phyloP scores from a whole-genome alignment of 805 yeast genomes.

The Saccharomycopsis sp. region DNA sequence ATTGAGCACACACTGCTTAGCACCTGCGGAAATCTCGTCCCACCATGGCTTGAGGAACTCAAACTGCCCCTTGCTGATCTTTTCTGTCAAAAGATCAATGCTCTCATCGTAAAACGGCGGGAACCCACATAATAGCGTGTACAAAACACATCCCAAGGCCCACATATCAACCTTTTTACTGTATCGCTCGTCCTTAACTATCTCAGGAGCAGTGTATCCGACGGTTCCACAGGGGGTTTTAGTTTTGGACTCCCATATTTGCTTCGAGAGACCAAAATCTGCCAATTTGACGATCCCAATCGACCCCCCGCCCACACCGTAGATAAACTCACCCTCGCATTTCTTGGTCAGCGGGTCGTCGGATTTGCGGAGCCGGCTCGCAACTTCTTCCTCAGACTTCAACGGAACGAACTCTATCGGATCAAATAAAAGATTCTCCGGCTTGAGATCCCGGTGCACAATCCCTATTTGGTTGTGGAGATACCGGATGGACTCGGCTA shows the following conservation, averaged over 20 bases:
- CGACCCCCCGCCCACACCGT: constrained; percentile 54
- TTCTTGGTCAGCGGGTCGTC: constrained; percentile 25
- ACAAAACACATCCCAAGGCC: constrained; percentile 67
- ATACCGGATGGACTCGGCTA: constrained; percentile 62
- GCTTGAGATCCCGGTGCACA: constrained; percentile 79
- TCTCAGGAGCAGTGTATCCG: constrained; percentile 72
- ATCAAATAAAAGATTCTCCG: constrained; percentile 65
- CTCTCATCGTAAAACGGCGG: constrained; percentile 68
- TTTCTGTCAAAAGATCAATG: constrained; percentile 37
- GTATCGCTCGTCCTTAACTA: constrained; percentile 51
- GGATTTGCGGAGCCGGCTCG: not conserved
- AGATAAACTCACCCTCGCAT: constrained; percentile 54
- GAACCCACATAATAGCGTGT: constrained; percentile 64
- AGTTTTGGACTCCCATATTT: constrained; percentile 42
- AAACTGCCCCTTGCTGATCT: constrained; percentile 47
- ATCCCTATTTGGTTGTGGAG: constrained; percentile 64
- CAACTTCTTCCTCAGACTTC: constrained; percentile 13
- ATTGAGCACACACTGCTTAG: constrained; percentile 62
- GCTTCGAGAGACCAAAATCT: constrained; percentile 65
- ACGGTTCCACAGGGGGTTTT: constrained; percentile 75
- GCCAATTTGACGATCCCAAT: constrained; percentile 61
- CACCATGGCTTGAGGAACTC: constrained; percentile 81
- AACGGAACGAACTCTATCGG: constrained; percentile 40
- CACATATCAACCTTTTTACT: constrained; percentile 66
- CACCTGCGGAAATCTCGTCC: constrained; percentile 70